These are phyloP conservation scores for Fusarium musae DNA, from an alignment of 2,329 filamentous ascomycete genomes.

Conservation along the genomic window DNA sequence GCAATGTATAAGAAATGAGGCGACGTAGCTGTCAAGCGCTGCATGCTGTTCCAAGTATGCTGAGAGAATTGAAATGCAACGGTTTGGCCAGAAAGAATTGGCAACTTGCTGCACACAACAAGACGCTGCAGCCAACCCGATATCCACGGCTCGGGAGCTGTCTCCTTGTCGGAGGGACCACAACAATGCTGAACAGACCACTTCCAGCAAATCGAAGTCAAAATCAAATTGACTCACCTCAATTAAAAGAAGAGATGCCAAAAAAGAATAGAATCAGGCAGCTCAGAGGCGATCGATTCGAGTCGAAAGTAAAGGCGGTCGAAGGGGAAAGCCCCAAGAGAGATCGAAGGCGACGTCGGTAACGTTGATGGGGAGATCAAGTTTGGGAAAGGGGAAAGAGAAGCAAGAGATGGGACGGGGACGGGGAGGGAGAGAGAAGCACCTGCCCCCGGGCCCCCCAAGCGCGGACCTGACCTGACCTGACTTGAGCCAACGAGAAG, in stretches of 20 bases:
- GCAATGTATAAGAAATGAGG: neutral
- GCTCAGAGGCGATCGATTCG: slow-evolving; percentile 34
- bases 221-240: slow-evolving; percentile 33
- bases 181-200: slow-evolving; percentile 28
- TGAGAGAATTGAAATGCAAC: neutral
- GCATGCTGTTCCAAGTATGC: neutral
- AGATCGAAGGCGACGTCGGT: slow-evolving; percentile 32
- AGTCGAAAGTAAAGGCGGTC: slow-evolving; percentile 31
- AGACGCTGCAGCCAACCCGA: neutral
- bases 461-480: neutral
- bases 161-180: slow-evolving; percentile 22
- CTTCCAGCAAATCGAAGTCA: neutral
- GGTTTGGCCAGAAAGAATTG: slow-evolving; percentile 1
- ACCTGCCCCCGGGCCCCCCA: slow-evolving; percentile 13
- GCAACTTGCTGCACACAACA: neutral
- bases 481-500: slow-evolving; percentile 8
- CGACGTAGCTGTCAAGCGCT: neutral
- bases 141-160: slow-evolving; percentile 24
- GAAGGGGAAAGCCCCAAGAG: slow-evolving; percentile 33
- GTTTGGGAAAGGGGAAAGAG: slow-evolving; percentile 43
- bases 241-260: slow-evolving; percentile 36
- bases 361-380: slow-evolving; percentile 41
- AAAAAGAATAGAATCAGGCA: slow-evolving; percentile 35
- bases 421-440: slow-evolving; percentile 21
- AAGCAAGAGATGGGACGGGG: slow-evolving; percentile 21